Evolutionary conservation across 345 rosid species (phyloP).

Genomic region (Citrus cavaleriei): DNA sequence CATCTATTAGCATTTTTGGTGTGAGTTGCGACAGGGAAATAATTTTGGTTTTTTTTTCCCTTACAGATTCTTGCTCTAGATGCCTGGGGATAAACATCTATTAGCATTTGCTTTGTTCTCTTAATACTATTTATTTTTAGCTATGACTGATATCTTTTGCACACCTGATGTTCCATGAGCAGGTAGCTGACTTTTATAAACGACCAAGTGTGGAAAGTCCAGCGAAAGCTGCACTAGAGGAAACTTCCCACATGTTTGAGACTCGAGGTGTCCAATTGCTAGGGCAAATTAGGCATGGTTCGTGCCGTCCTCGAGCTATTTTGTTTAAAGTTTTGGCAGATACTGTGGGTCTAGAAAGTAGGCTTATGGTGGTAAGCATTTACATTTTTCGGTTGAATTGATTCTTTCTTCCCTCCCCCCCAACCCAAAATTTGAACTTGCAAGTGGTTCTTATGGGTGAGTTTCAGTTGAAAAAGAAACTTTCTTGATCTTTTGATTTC

Average conservation of each 20-base stretch:
- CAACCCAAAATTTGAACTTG: not conserved
- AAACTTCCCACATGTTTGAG: constrained; percentile 62
- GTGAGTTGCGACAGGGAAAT: no score
- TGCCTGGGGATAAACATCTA: not conserved
- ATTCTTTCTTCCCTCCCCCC: not conserved
- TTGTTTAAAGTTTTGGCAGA: constrained; percentile 94
- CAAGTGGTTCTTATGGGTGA: not conserved
- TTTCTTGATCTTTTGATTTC: constrained; percentile 1
- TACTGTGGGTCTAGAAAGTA: constrained; percentile 87
- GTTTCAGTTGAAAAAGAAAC: not conserved
- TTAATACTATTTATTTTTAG: not conserved
- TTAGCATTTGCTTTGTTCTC: constrained; percentile 14
- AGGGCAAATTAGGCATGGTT: constrained; percentile 92
- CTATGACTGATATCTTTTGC: not conserved
- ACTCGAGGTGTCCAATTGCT: constrained; percentile 73
- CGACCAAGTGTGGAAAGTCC: constrained; percentile 74
- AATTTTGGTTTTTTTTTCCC: not conserved
- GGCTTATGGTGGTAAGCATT: constrained; percentile 87
- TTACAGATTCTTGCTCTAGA: not conserved
- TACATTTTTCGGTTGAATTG: constrained; percentile 9
- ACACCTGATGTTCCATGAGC: constrained; percentile 18
- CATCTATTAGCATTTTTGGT: not conserved
- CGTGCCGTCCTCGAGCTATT: constrained; percentile 91
- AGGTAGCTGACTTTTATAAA: constrained; percentile 91
- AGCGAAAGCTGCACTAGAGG: constrained; percentile 71